Conservation (phyloP, 129 eudicot species). For the Artemisia argyi region DNA sequence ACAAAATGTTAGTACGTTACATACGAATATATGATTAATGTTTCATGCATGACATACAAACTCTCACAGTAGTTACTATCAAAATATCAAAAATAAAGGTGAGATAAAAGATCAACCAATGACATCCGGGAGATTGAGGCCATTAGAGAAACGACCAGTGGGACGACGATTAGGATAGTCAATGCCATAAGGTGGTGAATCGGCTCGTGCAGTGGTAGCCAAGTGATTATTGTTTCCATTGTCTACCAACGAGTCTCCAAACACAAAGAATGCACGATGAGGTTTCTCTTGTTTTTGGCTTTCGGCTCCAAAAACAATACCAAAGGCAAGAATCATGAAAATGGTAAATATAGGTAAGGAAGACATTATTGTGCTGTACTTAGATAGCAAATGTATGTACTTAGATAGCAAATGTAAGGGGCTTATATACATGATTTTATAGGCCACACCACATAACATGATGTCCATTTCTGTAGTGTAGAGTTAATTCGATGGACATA, state of each 20-base stretch:
- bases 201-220: constrained; percentile 39
- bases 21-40: not conserved
- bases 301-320: not conserved
- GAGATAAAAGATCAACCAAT: constrained; percentile 27
- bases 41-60: not conserved
- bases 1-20: no score
- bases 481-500: constrained; percentile 15
- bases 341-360: constrained; percentile 14
- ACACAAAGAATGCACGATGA: constrained; percentile 33
- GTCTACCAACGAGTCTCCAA: constrained; percentile 46
- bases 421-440: constrained; percentile 11
- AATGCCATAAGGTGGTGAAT: constrained; percentile 42
- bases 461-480: not conserved
- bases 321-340: constrained; percentile 18
- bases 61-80: not conserved
- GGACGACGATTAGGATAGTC: constrained; percentile 37
- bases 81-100: not conserved
- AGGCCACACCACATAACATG: not conserved
- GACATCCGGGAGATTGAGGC: constrained; percentile 36
- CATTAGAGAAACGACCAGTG: constrained; percentile 42
- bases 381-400: constrained; percentile 6
- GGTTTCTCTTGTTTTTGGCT: not conserved
- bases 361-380: constrained; percentile 24
- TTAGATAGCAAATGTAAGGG: constrained; percentile 8
- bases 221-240: constrained; percentile 38